Evolutionary conservation across 2,329 filamentous ascomycete genomes (phyloP), one percentile per base, ranked within the genome.

Genomic region (Cytospora piceicola): DNA sequence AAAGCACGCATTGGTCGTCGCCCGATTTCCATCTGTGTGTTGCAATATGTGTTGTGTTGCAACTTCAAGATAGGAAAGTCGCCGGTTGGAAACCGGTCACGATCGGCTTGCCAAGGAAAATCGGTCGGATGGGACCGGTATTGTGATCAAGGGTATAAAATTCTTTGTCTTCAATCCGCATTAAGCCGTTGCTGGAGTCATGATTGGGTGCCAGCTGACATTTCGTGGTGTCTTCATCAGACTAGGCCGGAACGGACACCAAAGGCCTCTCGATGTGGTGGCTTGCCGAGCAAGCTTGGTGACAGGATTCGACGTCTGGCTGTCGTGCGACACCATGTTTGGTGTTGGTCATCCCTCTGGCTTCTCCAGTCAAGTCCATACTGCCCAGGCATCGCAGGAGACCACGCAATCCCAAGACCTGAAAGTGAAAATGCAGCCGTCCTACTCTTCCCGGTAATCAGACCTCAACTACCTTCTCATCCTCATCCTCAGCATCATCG

Each of bases 381-480:
- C 46, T 49, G 46, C 12, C 8, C 46, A 42, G 20, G 12, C 12
- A 24, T 17, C 5, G 15, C 20, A 5, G 20, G 7, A 11, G 15
- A 6, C 30, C 29, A 42, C 27, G 9, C 15, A 15, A 36, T 9
- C 20, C 22, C 11, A 6, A 14, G 7, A 56, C 14, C 30, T 20
- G 34, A 24, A 24, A 27, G 17, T 58, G 46, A 32, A 15, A 11
- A 39, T 14, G 15, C 11, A 53, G 52, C 22, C 46, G 30, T 42
- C 17, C 22, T 20, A 29, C 3, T 36, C 27, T 22, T 27, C n/a
- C 4, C 24, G 30, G 20, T 27, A 8, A n/a, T 68, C 53, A 86
- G 2, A 88, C 83, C 70, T 87, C 83, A 0, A 85, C 79, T 58
- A 88, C 79, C 68, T 81, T 77, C 46, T 86, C 80, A 20, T 87